phyloP scores from a whole-genome alignment of 306 rosid genomes.

The Lagenaria siceraria region DNA sequence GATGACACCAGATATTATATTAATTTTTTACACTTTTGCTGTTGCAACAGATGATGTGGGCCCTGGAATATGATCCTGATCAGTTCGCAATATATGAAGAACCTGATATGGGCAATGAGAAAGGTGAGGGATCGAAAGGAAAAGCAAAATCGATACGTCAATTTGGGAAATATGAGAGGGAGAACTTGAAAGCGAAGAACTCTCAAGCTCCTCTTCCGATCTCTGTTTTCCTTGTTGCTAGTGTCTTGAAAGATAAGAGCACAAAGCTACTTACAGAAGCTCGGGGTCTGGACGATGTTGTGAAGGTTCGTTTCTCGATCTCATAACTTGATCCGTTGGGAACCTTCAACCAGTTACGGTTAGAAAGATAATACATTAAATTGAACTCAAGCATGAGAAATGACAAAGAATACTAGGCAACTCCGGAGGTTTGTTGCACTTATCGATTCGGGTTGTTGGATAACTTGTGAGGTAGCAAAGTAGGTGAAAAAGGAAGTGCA shows the following conservation, averaged over 20 bases:
- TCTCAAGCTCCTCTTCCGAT: conserved; percentile 80
- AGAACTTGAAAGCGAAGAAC: conserved; percentile 54
- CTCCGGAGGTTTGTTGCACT: background rate
- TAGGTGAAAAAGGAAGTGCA: too few species aligned
- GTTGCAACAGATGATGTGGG: conserved; percentile 96
- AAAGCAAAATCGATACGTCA: conserved; percentile 65
- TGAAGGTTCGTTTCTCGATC: conserved; percentile 53
- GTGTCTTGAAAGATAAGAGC: conserved; percentile 91
- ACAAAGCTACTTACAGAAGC: conserved; percentile 73
- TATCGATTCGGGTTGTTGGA: background rate
- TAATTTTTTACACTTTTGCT: background rate
- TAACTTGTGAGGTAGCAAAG: background rate
- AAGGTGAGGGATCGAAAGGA: conserved; percentile 40
- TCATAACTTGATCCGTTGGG: background rate
- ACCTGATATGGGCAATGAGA: conserved; percentile 28
- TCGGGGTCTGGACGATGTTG: conserved; percentile 88
- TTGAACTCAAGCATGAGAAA: background rate
- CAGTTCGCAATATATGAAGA: conserved; percentile 60
- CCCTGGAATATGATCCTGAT: conserved; percentile 84
- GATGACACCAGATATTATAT: background rate
- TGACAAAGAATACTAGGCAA: background rate
- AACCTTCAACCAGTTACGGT: background rate
- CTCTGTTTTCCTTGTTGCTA: conserved; percentile 87
- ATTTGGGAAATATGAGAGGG: conserved; percentile 83
- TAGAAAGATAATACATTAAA: background rate